Percentiles rank a stretch among this genome's conserved stretches.
phyloP scores from a whole-genome alignment of 257 asterid species.

The Ilex aquifolium region DNA sequence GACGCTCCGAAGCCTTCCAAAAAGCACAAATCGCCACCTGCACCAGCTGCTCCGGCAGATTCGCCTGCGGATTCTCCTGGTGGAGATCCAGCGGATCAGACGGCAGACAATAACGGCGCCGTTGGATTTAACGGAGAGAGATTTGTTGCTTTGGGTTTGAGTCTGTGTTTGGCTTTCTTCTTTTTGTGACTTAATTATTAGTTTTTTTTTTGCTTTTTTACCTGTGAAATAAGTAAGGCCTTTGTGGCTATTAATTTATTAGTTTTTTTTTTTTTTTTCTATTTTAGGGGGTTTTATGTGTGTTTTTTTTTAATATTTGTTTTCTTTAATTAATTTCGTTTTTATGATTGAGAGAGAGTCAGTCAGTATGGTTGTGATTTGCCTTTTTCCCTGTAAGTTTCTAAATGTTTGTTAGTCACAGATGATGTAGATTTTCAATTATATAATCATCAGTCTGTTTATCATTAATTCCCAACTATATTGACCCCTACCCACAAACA shows the following conservation, averaged over 20 bases:
- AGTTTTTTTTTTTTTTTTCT: not conserved
- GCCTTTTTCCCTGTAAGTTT: not conserved
- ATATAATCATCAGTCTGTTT: too few species aligned
- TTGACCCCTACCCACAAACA: too few species aligned
- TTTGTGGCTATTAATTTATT: not conserved
- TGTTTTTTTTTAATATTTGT: not conserved
- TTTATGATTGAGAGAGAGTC: conserved; percentile 3
- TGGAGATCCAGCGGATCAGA: conserved; percentile 33
- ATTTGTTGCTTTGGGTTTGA: conserved; percentile 19
- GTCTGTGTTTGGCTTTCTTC: conserved; percentile 21
- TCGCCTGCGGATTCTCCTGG: conserved; percentile 50
- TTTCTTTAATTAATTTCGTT: not conserved
- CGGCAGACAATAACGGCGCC: conserved; percentile 32
- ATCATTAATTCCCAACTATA: too few species aligned
- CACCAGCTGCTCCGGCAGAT: conserved; percentile 31
- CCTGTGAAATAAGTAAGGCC: conserved; percentile 7
- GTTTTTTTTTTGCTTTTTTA: not conserved
- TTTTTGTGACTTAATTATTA: conserved; percentile 10
- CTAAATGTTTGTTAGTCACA: too few species aligned
- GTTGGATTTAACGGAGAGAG: conserved; percentile 24
- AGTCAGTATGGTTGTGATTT: not conserved
- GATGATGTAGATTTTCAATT: too few species aligned
- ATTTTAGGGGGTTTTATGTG: too few species aligned
- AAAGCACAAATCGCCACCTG: conserved; percentile 45
- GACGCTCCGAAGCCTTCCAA: conserved; percentile 28